These are phyloP conservation scores for Balakata baccata DNA, from an alignment of 345 rosid species.

Conservation along the genomic window DNA sequence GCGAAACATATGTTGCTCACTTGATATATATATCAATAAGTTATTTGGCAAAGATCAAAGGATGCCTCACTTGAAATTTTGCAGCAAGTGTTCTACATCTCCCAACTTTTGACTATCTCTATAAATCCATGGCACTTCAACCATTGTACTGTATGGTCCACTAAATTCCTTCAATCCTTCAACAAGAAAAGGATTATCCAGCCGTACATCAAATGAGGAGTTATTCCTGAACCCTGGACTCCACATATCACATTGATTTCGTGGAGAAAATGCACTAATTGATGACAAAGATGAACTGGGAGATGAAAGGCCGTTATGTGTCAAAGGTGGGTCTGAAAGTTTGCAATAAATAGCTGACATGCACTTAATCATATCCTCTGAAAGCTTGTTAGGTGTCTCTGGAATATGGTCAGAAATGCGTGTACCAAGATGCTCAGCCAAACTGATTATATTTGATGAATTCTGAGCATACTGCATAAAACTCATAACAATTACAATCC, in stretches of 20 bases:
- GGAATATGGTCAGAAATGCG: constrained; percentile 84
- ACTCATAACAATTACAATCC: constrained; percentile 13
- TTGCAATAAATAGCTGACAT: constrained; percentile 87
- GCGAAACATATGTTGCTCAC: not conserved
- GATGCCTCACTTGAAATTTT: constrained; percentile 70
- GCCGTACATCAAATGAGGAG: constrained; percentile 66
- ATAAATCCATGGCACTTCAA: constrained; percentile 81
- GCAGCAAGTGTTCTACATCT: constrained; percentile 74
- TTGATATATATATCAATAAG: not conserved
- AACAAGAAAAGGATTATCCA: constrained; percentile 82
- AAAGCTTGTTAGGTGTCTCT: constrained; percentile 81
- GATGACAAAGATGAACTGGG: constrained; percentile 80
- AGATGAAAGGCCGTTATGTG: constrained; percentile 61
- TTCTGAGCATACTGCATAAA: constrained; percentile 66
- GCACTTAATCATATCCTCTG: constrained; percentile 96
- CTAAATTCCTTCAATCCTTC: constrained; percentile 91
- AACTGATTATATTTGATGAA: constrained; percentile 65
- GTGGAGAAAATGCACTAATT: constrained; percentile 66
- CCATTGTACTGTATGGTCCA: constrained; percentile 82
- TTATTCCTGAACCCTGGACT: constrained; percentile 75
- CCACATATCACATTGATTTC: constrained; percentile 66
- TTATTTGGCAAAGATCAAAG: not conserved
- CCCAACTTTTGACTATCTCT: constrained; percentile 71
- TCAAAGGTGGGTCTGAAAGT: constrained; percentile 79
- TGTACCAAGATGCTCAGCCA: constrained; percentile 95